Percentiles rank a stretch among this genome's conserved stretches.
Conservation (phyloP, 2,329 filamentous ascomycete genomes). For the Raffaelea ambrosiae region DNA sequence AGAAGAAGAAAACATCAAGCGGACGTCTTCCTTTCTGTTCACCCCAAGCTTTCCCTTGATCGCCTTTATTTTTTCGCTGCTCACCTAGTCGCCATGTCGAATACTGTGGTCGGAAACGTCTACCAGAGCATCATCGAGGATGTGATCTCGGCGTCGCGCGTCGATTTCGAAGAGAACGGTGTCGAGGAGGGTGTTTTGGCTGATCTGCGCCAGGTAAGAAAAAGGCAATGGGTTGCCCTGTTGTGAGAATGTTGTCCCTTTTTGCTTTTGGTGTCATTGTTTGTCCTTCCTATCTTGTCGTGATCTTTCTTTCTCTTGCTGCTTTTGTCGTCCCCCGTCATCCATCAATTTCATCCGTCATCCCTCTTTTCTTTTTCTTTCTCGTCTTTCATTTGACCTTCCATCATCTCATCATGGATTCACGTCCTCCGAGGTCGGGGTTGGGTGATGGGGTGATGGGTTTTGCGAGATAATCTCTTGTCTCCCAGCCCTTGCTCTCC, state of each 20-base stretch:
- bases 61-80: not conserved
- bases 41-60: too few relatives aligned
- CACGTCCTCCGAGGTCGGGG: too few relatives aligned
- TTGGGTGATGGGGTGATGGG: too few relatives aligned
- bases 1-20: too few relatives aligned
- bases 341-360: not conserved
- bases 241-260: too few relatives aligned
- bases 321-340: not conserved
- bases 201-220: conserved; percentile 76
- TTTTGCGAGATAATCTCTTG: too few relatives aligned
- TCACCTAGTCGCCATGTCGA: conserved; percentile 40
- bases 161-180: conserved; percentile 95
- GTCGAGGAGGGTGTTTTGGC: conserved; percentile 80
- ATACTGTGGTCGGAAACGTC: conserved; percentile 59
- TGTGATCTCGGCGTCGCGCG: conserved; percentile 83
- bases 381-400: too few relatives aligned
- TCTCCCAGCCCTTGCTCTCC: not conserved
- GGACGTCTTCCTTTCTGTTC: too few relatives aligned
- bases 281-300: too few relatives aligned
- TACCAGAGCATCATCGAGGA: conserved; percentile 73
- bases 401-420: too few relatives aligned
- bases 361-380: too few relatives aligned
- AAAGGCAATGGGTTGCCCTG: not conserved
- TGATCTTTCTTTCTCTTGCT: not conserved
- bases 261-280: too few relatives aligned